Evolutionary conservation across 73 alveolate genomes (phyloP).

Genomic region (Paramecium bursaria): DNA sequence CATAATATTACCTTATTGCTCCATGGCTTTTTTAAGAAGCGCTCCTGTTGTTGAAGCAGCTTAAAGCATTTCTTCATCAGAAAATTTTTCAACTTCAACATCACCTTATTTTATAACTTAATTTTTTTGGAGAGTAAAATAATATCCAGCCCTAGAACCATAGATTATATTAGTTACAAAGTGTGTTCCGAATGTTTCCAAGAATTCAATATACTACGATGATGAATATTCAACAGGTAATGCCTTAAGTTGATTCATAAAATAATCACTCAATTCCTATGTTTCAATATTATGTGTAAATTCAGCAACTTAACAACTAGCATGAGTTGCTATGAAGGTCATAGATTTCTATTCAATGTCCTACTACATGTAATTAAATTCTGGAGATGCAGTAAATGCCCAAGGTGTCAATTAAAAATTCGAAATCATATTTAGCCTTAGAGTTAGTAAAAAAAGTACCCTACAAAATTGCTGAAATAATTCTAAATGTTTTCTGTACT

Average conservation of each 20-base stretch:
- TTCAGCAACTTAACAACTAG: slow-evolving; percentile 29
- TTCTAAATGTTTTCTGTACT: slow-evolving; percentile 40
- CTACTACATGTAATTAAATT: slow-evolving; percentile 31
- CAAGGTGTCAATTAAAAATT: slow-evolving; percentile 50
- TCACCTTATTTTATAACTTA: neutral
- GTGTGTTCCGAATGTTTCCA: slow-evolving; percentile 11
- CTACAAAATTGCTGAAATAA: slow-evolving; percentile 37
- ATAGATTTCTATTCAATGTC: slow-evolving; percentile 1
- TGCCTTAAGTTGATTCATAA: neutral
- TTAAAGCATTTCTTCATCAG: neutral
- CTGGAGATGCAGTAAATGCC: slow-evolving; percentile 58
- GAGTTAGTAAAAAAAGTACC: slow-evolving; percentile 25
- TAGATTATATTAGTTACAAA: neutral
- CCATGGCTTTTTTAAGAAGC: slow-evolving; percentile 2
- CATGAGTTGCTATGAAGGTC: neutral
- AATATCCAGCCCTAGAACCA: slow-evolving; percentile 28
- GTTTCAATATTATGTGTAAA: slow-evolving; percentile 13
- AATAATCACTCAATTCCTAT: slow-evolving; percentile 1
- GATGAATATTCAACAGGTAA: slow-evolving; percentile 35
- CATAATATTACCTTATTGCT: too few species aligned
- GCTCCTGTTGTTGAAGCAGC: slow-evolving; percentile 45
- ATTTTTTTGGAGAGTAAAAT: neutral
- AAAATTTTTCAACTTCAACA: slow-evolving; percentile 4
- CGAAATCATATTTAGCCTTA: slow-evolving; percentile 37
- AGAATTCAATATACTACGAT: slow-evolving; percentile 32